phyloP scores from a whole-genome alignment of 352 stramenopile genomes.

The Pythium diclinum region DNA sequence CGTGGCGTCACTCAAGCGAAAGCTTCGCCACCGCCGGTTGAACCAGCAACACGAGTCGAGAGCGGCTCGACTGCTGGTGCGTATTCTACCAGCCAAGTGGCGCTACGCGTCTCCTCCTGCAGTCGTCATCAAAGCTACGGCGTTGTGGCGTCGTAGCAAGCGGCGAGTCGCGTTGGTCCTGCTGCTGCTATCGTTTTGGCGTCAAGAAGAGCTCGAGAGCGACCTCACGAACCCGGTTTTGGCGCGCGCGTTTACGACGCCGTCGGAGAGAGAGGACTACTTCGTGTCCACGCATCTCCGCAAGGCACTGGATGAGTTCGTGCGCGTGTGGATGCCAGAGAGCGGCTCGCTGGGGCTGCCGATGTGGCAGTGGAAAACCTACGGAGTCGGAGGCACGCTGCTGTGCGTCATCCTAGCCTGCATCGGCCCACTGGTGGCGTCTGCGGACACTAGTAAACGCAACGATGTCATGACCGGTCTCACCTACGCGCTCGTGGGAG shows the following conservation, averaged over 20 bases:
- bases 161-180: conserved; percentile 25
- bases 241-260: conserved; percentile 31
- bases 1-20: conserved; percentile 19
- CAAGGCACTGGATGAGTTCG: conserved; percentile 42
- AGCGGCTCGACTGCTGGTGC: background rate
- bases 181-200: conserved; percentile 51
- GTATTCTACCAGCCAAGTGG: conserved; percentile 1
- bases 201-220: conserved; percentile 42
- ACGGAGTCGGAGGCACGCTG: conserved; percentile 36
- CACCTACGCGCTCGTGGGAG: conserved; percentile 37
- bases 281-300: conserved; percentile 39
- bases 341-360: conserved; percentile 47
- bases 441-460: conserved; percentile 4
- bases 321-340: conserved; percentile 60
- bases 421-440: conserved; percentile 6
- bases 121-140: background rate
- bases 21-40: conserved; percentile 7
- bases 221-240: conserved; percentile 45
- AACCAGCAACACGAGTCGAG: background rate
- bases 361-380: conserved; percentile 46
- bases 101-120: background rate
- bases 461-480: conserved; percentile 41
- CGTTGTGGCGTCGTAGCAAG: background rate
- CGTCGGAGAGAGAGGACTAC: conserved; percentile 33
- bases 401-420: conserved; percentile 21